Evolutionary conservation across 139 green algal genomes (phyloP), one percentile per base, ranked within the genome.

Genomic region (Chlorella sp.): DNA sequence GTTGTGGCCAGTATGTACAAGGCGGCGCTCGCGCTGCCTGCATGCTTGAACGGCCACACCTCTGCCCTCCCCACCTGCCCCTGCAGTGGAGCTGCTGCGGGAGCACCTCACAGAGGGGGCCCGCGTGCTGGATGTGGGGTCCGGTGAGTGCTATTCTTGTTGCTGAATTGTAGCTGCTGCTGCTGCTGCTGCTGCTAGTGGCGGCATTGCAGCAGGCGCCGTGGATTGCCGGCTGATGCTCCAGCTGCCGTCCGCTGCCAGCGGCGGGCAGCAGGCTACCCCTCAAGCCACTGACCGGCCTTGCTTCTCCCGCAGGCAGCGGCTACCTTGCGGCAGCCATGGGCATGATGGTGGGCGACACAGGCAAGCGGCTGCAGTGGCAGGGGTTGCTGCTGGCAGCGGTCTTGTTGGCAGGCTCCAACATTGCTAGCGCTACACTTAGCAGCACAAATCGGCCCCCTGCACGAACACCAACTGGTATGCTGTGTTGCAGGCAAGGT

Each of bases 61-160:
- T n/a, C 44, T 51, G 44, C 44, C 44, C 44, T 51, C 44, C 44
- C n/a, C n/a, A n/a, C n/a, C 9, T 60, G 51, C 15, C 12, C 51
- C 51, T 60, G 51, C 51, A 60, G 51, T 99, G 76, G 92, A 98
- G 73, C 75, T 98, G 36, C 93, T 99, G 73, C 60, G 88, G 6
- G 64, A 89, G 0, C 85, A 96, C 36, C 86, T 96, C 25, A 68
- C 57, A 12, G 92, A 92, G 0, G 95, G 95, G 23, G 91, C 91
- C 1, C 74, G 88, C 7, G 94, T 96, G 28, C 90, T 99, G 69
- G 97, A 99, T 75, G 94, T 99, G 3, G 96, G 96, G 2, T 95
- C 88, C 74, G 96, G 80, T 79, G 80, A 3, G 68, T 34, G 20
- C 38, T 3, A 5, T 1, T 78, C 17, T 2, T 56, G 36, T n/a